Evolutionary conservation across 2,329 filamentous ascomycete genomes (phyloP), one percentile per base, ranked within the genome.

Genomic region (Penicillium psychrosexuale): DNA sequence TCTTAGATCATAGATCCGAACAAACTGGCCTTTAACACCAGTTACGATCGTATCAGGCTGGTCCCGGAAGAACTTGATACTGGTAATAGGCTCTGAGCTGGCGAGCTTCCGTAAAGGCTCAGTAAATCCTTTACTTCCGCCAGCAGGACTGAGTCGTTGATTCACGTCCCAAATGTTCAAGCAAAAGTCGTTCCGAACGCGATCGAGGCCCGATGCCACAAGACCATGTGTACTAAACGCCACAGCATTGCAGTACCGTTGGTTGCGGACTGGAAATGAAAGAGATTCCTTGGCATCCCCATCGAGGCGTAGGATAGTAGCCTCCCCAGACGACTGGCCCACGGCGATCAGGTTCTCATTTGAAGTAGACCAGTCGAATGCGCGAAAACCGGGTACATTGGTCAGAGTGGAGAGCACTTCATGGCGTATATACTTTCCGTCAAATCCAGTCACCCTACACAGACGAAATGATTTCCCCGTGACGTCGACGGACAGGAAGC

Each of bases 91-190:
- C 62, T 87, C 78, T 15, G 82, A 84, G 59, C 81, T 84, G 30
- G 83, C 84, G 30, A 87, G 68, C 60, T 84, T 84, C 62, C 80
- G 77, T 57, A 84, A 74, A 2, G 84, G 84, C 61, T 80, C 78
- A 11, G 69, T 68, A 47, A 69, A 68, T 8, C 70, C 69, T 54
- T 67, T 70, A 27, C 62, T 60, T 15, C 64, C 66, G 36, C 62
- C 61, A 55, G 72, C 67, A 64, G 71, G 59, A 53, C 72, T 55
- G 15, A 75, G 72, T 43, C 74, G 72, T 64, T 75, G 78, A 57
- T 80, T 81, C 45, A 84, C 76, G 71, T 87, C 84, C 76, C 84
- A 87, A 34, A 87, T 80, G 61, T 86, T 86, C 58, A 87, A 70
- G 62, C 83, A 86, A 52, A 84, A 82, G 69, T 87, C 84, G 47